Evolutionary conservation across 768 basidiomycete species (phyloP).

Genomic region (Russula abietina): DNA sequence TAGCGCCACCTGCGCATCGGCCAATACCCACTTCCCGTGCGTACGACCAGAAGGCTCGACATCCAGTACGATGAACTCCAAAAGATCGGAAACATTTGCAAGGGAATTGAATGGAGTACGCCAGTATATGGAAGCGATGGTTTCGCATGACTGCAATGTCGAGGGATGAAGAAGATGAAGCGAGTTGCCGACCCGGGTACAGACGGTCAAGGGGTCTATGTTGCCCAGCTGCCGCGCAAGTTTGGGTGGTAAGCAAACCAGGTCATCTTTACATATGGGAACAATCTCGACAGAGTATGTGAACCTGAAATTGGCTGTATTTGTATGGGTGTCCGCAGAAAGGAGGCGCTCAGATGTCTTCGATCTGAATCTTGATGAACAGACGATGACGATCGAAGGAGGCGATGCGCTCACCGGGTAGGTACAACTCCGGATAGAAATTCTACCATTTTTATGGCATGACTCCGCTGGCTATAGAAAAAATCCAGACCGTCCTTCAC

Average conservation of each 20-base stretch:
- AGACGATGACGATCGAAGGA: background rate
- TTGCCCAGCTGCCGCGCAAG: conserved; percentile 79
- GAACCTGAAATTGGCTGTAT: conserved; percentile 94
- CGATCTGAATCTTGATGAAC: conserved; percentile 43
- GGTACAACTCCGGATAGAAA: conserved; percentile 87
- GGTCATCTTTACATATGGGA: conserved; percentile 96
- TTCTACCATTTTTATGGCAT: conserved; percentile 95
- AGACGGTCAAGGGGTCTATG: conserved; percentile 82
- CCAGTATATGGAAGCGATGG: conserved; percentile 80
- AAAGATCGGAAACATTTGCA: conserved; percentile 74
- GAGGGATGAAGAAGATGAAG: conserved; percentile 86
- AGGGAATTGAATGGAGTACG: conserved; percentile 84
- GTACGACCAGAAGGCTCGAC: conserved; percentile 74
- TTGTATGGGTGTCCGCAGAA: conserved; percentile 86
- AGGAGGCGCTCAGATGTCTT: conserved; percentile 94
- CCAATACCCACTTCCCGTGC: conserved; percentile 75
- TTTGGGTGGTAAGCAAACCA: conserved; percentile 82
- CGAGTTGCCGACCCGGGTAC: conserved; percentile 87
- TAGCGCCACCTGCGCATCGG: conserved; percentile 86
- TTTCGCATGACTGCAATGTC: conserved; percentile 78
- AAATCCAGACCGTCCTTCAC: conserved; percentile 94
- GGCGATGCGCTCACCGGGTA: conserved; percentile 55
- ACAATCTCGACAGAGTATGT: conserved; percentile 97
- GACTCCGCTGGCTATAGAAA: conserved; percentile 86
- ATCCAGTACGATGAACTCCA: conserved; percentile 94